Conservation (phyloP, 192 early-diverging fungal species). For the Coemansia guatemalensis region DNA sequence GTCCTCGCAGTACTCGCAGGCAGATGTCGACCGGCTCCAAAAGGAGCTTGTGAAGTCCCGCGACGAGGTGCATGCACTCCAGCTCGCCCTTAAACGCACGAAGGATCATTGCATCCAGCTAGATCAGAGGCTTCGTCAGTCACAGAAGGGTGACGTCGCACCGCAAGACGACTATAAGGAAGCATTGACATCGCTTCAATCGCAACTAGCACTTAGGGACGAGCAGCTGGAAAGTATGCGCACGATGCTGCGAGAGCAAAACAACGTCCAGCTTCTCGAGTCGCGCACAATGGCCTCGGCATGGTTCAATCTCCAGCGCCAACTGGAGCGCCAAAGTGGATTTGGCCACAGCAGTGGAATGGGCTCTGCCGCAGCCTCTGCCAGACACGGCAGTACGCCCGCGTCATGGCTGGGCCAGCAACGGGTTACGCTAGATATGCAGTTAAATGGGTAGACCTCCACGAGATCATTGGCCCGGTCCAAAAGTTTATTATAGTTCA, state of each 20-base stretch:
- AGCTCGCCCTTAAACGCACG: constrained; percentile 43
- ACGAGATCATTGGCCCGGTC: not conserved
- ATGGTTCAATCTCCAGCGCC: constrained; percentile 61
- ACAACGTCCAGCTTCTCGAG: constrained; percentile 61
- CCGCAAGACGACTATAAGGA: constrained; percentile 48
- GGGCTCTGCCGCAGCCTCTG: constrained; percentile 30
- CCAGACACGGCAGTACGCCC: constrained; percentile 44
- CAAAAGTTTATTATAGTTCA: not conserved
- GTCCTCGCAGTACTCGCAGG: constrained; percentile 25
- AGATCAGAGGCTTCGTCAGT: constrained; percentile 23
- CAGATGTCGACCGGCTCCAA: constrained; percentile 40
- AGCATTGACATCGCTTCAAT: constrained; percentile 58
- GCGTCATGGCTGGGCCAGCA: constrained; percentile 74
- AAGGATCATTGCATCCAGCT: constrained; percentile 50
- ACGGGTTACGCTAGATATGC: constrained; percentile 61
- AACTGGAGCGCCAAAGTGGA: constrained; percentile 54
- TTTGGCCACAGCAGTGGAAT: constrained; percentile 43
- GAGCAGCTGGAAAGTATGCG: constrained; percentile 70
- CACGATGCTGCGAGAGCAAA: constrained; percentile 61
- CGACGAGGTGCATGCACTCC: constrained; percentile 40
- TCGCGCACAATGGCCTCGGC: constrained; percentile 81
- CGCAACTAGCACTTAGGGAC: constrained; percentile 34
- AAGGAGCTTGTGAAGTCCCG: constrained; percentile 49
- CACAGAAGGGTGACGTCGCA: constrained; percentile 8
- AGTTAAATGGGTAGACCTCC: constrained; percentile 36